A percentile compares a stretch with the other conserved stretches of the same genome.
Conservation (phyloP, 179 eudicot genomes). For the Silene coronaria region DNA sequence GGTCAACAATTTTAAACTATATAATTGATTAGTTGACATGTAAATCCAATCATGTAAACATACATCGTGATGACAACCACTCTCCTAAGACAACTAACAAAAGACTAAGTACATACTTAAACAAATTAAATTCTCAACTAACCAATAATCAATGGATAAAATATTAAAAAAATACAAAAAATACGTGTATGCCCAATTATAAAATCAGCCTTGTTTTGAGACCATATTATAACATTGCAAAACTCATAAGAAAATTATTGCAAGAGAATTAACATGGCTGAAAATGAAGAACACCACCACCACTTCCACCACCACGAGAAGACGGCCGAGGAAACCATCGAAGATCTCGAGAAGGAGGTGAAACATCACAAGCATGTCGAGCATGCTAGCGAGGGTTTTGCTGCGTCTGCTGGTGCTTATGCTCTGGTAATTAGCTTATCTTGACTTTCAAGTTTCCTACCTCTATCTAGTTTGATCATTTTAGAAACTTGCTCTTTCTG, state of each 20-base stretch:
- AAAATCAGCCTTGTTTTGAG: background rate
- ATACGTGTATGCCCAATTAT: background rate
- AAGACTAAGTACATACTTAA: background rate
- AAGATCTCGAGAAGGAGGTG: constrained; percentile 11
- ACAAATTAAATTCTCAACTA: constrained; percentile 13
- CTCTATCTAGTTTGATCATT: no score
- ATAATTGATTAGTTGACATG: background rate
- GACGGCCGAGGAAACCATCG: constrained; percentile 5
- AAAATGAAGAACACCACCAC: constrained; percentile 12
- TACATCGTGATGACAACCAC: constrained; percentile 10
- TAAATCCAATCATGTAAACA: constrained; percentile 6
- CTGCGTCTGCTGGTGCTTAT: constrained; percentile 19
- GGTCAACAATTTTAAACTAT: background rate
- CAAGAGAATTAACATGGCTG: background rate
- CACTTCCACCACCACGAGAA: constrained; percentile 16
- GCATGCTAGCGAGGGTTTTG: constrained; percentile 6
- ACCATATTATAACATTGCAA: background rate
- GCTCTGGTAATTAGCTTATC: constrained; percentile 12
- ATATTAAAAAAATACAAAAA: background rate
- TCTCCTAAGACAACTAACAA: background rate
- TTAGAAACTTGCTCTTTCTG: no score
- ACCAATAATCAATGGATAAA: background rate
- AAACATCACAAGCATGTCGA: constrained; percentile 22
- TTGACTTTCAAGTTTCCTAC: no score
- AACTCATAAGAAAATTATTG: background rate